Percentiles rank a stretch among this genome's conserved stretches.
phyloP scores from a whole-genome alignment of 352 stramenopile genomes.

The Phytophthora capsici region DNA sequence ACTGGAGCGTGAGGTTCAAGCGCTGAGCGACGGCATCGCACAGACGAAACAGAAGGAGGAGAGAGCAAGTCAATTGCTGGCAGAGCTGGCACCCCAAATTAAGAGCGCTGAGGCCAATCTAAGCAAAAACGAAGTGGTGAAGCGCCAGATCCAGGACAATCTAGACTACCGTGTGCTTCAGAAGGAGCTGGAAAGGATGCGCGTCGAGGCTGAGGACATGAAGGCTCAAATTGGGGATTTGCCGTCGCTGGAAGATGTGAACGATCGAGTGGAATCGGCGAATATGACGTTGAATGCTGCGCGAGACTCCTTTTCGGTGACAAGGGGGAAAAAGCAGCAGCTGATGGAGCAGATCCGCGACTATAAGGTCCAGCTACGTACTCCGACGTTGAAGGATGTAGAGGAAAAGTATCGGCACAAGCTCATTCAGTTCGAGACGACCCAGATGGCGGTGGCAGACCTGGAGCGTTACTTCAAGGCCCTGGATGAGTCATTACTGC shows the following conservation, averaged over 20 bases:
- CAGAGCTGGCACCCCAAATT: slow-evolving; percentile 62
- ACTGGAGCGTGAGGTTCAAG: slow-evolving; percentile 50
- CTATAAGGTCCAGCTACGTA: slow-evolving; percentile 61
- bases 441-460: slow-evolving; percentile 95
- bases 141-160: slow-evolving; percentile 82
- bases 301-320: slow-evolving; percentile 42
- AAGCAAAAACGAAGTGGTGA: slow-evolving; percentile 57
- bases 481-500: slow-evolving; percentile 95
- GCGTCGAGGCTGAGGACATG: slow-evolving; percentile 40
- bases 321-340: slow-evolving; percentile 62
- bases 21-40: slow-evolving; percentile 46
- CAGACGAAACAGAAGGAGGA: slow-evolving; percentile 56
- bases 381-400: slow-evolving; percentile 91
- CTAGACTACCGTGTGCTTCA: slow-evolving; percentile 68
- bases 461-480: slow-evolving; percentile 98
- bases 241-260: slow-evolving; percentile 55
- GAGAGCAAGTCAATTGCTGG: slow-evolving; percentile 39
- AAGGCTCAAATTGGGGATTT: slow-evolving; percentile 61
- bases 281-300: slow-evolving; percentile 36
- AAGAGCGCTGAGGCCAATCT: slow-evolving; percentile 44
- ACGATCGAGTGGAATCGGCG: slow-evolving; percentile 47
- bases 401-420: slow-evolving; percentile 94
- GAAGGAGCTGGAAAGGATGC: slow-evolving; percentile 54
- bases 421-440: slow-evolving; percentile 97
- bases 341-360: slow-evolving; percentile 65